Base-by-base conservation (phyloP, 2,329 filamentous ascomycete genomes). In the Dichotomopilus funicola region DNA sequence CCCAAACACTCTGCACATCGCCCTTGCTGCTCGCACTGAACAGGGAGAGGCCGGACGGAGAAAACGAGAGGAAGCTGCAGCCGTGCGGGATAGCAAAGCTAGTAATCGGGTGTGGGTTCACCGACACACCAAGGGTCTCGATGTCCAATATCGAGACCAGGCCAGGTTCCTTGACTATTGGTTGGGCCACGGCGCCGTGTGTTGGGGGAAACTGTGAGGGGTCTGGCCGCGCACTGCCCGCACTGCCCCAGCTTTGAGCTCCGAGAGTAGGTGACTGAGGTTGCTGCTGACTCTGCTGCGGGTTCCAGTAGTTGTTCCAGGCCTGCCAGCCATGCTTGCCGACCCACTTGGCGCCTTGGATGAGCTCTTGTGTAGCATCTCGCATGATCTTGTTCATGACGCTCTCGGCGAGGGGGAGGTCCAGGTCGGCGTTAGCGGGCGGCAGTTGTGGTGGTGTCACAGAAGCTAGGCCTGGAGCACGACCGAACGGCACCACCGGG, bases 1-100 rank as follows among this genome's bases (percentile, higher is more conserved):
- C 88, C 89, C 89, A 94, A 0, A 92, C 82, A 6, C 83, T 87
- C 65, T 91, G 87, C 5, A 89, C 80, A 65, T 95, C 89, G n/a
- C 89, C 89, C 68, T 91, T 91, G 65, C 79, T 87, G 70, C 87
- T 92, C 6, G 87, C 87, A 0, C 87, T 91, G 70, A 94, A 86
- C 9, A 95, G 75, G 51, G 82, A 82, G 33, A 91, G 70, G 0
- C 88, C 88, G 6, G 81, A 83, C 0, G 88, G 88, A 1, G 88
- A 85, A 61, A 95, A 88, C 0, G 88, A 91, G 36, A 94, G 67
- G 66, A 88, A 91, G 67, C 88, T 92, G 69, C 88, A 92, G 7
- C 89, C 89, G 12, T 88, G 78, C 1, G 83, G 81, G 1, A 86
- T 78, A 35, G 79, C 77, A 64, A 94, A 91, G 0, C 87, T 90